Evolutionary conservation across 352 stramenopile species (phyloP), one percentile per base, ranked within the genome.

Genomic region (Achlya hypogyna): DNA sequence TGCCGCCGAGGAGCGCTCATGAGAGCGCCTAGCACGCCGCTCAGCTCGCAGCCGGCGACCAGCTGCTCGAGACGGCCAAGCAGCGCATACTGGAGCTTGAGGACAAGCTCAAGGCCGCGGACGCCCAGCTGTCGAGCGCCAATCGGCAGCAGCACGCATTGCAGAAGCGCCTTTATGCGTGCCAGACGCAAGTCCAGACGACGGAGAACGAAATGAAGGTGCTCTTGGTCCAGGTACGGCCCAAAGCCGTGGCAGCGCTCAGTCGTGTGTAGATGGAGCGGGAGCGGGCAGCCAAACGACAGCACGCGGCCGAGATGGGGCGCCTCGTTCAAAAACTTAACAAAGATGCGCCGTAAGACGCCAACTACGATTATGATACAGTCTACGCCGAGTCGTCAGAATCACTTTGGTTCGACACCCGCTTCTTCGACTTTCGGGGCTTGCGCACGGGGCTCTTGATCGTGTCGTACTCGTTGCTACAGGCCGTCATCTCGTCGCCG

Each of bases 141-240:
- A 54, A 47, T 3, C 38, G 51, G 0, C 40, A 58, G n/a, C 51
- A 60, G n/a, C 60, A 49, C 12, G 3, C 27, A 10, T 25, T 67
- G 20, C 45, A 67, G 20, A 49, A 38, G 34, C 51, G 60, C 14
- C 12, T 67, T 10, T 38, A 49, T 2, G 60, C 56, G 20, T 49
- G 59, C 32, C 23, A 54, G 34, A 45, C 32, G 16, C 60, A 34
- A 40, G 29, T 67, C 5, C 60, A 58, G 12, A 51, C 60, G 23
- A 60, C 60, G 5, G 60, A 67, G 43, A 59, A 67, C 27, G 60
- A 67, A 28, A 67, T 67, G 60, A 67, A 67, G 34, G 45, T 67
- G 22, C n/a, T 67, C 28, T 38, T 67, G 22, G 6, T 49, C 4
- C 60, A 67, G 51, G 60, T 67, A 8, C 20, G 22, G 28, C 25